A percentile compares a stretch with the other conserved stretches of the same genome.
These are phyloP conservation scores for Cyphellophora attinorum DNA, from an alignment of 2,329 filamentous ascomycete species.

Conservation along the genomic window DNA sequence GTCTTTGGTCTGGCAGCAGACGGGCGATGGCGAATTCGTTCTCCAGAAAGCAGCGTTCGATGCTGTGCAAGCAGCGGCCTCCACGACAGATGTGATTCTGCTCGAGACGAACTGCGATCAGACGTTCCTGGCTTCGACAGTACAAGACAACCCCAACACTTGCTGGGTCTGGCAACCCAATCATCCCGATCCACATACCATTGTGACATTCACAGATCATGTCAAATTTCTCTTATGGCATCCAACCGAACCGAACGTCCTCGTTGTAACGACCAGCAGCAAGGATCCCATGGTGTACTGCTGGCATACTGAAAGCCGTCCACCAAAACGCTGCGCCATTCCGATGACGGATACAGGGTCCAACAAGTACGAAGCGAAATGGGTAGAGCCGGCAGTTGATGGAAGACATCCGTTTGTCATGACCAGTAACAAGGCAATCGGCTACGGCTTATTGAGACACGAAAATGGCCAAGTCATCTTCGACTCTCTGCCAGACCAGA, in stretches of 20 bases:
- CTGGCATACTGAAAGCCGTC: slow-evolving; percentile 8
- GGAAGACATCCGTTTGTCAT: slow-evolving; percentile 8
- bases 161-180: slow-evolving; percentile 12
- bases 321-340: slow-evolving; percentile 5
- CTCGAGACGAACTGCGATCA: slow-evolving; percentile 10
- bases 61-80: slow-evolving; percentile 1
- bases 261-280: slow-evolving; percentile 11
- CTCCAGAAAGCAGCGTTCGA: slow-evolving; percentile 10
- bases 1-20: slow-evolving; percentile 15
- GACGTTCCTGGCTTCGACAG: slow-evolving; percentile 10
- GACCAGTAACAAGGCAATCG: slow-evolving; percentile 4
- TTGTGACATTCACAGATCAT: slow-evolving; percentile 10
- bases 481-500: slow-evolving; percentile 6
- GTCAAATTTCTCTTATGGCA: slow-evolving; percentile 13
- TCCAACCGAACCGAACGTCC: slow-evolving; percentile 7
- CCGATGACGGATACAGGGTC: slow-evolving; percentile 4
- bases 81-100: slow-evolving; percentile 3
- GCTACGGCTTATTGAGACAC: slow-evolving; percentile 6
- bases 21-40: slow-evolving; percentile 3
- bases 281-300: slow-evolving; percentile 8
- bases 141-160: slow-evolving; percentile 7
- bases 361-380: slow-evolving; percentile 7
- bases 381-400: slow-evolving; percentile 5
- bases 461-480: slow-evolving; percentile 5
- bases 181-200: slow-evolving; percentile 3